Conservation (phyloP, 2,329 filamentous ascomycete species). For the Aphanoascus verrucosus region DNA sequence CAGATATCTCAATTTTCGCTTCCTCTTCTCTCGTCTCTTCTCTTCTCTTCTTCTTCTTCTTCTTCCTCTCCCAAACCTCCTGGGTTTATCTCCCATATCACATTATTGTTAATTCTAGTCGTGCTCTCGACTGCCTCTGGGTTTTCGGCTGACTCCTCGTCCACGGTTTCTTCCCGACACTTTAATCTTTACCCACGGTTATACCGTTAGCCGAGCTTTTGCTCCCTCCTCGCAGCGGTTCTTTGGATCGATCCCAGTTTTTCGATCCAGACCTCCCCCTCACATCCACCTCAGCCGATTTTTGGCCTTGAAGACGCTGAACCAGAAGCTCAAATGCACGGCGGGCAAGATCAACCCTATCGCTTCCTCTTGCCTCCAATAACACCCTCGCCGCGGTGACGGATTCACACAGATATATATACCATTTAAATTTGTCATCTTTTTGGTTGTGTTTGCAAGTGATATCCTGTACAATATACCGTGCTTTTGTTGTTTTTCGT, state of each 20-base stretch:
- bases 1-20: neutral
- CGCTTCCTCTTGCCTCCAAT: slow-evolving; percentile 33
- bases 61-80: neutral
- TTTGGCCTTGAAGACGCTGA: slow-evolving; percentile 16
- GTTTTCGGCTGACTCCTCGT: neutral
- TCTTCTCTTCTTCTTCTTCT: slow-evolving; percentile 3
- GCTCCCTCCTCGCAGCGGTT: neutral
- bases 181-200: neutral
- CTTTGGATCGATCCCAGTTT: neutral
- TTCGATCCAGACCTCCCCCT: neutral
- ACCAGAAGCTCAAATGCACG: slow-evolving; percentile 36
- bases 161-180: slow-evolving; percentile 5
- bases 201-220: slow-evolving; percentile 2
- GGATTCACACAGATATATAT: slow-evolving; percentile 19
- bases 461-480: slow-evolving; percentile 39
- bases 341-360: slow-evolving; percentile 29
- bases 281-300: slow-evolving; percentile 16
- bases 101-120: neutral
- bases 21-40: neutral
- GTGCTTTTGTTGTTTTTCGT: slow-evolving; percentile 18
- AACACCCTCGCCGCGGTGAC: slow-evolving; percentile 36
- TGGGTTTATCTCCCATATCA: neutral
- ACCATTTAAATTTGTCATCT: slow-evolving; percentile 19
- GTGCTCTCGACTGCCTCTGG: neutral
- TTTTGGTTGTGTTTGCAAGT: slow-evolving; percentile 9